A percentile compares a stretch with the other conserved stretches of the same genome.
Conservation (phyloP, 192 early-diverging fungal species). For the Oehlia diaphana region DNA sequence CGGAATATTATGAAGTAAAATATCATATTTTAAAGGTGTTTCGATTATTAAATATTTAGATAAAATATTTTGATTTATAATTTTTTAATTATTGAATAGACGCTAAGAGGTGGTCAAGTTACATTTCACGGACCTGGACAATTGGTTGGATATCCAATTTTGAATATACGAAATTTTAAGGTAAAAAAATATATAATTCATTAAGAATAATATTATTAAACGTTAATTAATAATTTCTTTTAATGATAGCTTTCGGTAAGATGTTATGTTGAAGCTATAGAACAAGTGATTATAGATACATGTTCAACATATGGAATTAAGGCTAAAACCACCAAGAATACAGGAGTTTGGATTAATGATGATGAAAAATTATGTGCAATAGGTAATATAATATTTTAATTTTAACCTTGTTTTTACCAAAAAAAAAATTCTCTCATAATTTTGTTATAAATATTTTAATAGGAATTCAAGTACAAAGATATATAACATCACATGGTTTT, state of each 20-base stretch:
- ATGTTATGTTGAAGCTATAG: conserved; percentile 78
- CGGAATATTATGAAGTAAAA: conserved; percentile 67
- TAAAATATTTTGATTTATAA: conserved; percentile 7
- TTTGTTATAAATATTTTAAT: background rate
- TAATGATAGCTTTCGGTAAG: conserved; percentile 59
- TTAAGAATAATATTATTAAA: background rate
- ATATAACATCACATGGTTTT: conserved; percentile 91
- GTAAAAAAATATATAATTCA: conserved; percentile 39
- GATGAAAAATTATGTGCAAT: conserved; percentile 90
- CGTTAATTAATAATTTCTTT: background rate
- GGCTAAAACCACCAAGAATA: conserved; percentile 69
- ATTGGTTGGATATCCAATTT: conserved; percentile 91
- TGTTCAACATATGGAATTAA: conserved; percentile 66
- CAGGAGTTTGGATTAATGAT: conserved; percentile 87
- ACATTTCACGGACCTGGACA: conserved; percentile 99
- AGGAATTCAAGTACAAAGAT: conserved; percentile 84
- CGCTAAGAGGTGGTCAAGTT: conserved; percentile 86
- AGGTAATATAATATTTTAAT: conserved; percentile 48
- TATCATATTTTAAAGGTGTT: background rate
- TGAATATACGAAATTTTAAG: conserved; percentile 72
- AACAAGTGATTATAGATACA: conserved; percentile 73
- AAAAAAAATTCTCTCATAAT: no score
- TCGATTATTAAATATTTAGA: conserved; percentile 5
- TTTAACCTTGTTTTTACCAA: background rate
- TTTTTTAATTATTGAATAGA: conserved; percentile 45